phyloP scores from a whole-genome alignment of 2,329 filamentous ascomycete species.

The Sporothrix brasiliensis region DNA sequence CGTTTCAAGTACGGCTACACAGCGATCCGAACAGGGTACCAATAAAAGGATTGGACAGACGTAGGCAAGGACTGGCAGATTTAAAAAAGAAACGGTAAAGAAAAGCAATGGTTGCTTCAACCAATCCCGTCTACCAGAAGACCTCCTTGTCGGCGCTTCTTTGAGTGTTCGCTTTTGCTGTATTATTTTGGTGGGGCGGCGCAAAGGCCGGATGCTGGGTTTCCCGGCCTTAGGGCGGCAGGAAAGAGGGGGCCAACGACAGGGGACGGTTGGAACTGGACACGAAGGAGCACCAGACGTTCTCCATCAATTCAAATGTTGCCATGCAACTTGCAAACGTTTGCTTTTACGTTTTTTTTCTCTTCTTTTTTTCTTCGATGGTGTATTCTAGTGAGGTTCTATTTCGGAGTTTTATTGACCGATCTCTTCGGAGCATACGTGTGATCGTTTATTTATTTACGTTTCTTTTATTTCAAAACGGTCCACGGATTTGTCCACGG shows the following conservation, averaged over 20 bases:
- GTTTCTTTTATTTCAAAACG: not conserved
- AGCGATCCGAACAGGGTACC: conserved; percentile 17
- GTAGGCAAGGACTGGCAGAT: conserved; percentile 26
- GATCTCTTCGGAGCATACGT: no score
- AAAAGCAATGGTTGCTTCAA: not conserved
- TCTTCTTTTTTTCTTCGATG: not conserved
- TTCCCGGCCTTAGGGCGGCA: conserved; percentile 23
- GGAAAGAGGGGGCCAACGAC: not conserved
- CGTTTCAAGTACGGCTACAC: conserved; percentile 23
- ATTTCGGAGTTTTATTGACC: no score
- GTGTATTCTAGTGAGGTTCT: not conserved
- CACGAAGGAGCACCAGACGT: not conserved
- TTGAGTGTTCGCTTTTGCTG: not conserved
- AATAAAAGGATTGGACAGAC: not conserved
- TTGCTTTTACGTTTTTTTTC: not conserved
- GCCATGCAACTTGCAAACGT: no score
- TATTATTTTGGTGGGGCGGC: conserved; percentile 5
- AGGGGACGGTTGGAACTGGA: not conserved
- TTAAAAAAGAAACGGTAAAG: conserved; percentile 22
- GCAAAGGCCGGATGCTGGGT: conserved; percentile 25
- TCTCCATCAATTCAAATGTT: no score
- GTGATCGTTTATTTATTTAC: no score
- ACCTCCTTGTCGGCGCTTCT: not conserved
- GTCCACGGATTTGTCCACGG: no score
- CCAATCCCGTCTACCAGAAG: not conserved